Evolutionary conservation across 176 grass and related monocot genomes (phyloP), one percentile per base, ranked within the genome.

Genomic region (Ensete glaucum): DNA sequence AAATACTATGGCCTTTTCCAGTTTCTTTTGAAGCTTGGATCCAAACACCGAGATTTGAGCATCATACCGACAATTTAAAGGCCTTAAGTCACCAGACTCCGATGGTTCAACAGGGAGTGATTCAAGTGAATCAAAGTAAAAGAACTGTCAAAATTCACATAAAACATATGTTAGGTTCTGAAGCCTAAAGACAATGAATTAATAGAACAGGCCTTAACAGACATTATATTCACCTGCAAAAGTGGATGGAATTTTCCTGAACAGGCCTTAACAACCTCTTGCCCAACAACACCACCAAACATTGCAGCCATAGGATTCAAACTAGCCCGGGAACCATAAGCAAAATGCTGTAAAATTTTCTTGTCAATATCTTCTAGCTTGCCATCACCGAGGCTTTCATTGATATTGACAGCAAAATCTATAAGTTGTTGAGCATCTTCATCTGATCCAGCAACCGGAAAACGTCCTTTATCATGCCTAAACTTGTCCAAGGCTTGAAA

Each of bases 401-500:
- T 96, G 21, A 96, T 85, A 55, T 66, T 79, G 82, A 62, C 49
- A 79, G 62, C 84, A 83, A 82, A 89, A 71, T 81, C 77, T 63
- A 91, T 79, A 73, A 96, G 79, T 75, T 68, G 89, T 57, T 89
- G 80, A 13, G 60, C 76, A 78, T 96, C 89, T 77, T 91, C 92
- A 71, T 27, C 52, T 0, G 82, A 90, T 63, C 92, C 92, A 79
- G 88, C 79, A 76, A 85, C 13, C 72, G 92, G 92, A 77, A 96
- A 96, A 50, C 86, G 75, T 54, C 19, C 70, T 75, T 83, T 62
- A 50, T 91, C 88, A 81, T 55, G 59, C 53, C 81, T 87, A 74
- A 96, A 96, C 86, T 82, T 83, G 64, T 92, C 92, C 87, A 96
- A 83, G 10, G 89, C 89, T 87, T 96, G 92, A 82, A 96, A 96